These are phyloP conservation scores for Colletotrichum tropicicola DNA, from an alignment of 2,329 filamentous ascomycete genomes.

Conservation along the genomic window DNA sequence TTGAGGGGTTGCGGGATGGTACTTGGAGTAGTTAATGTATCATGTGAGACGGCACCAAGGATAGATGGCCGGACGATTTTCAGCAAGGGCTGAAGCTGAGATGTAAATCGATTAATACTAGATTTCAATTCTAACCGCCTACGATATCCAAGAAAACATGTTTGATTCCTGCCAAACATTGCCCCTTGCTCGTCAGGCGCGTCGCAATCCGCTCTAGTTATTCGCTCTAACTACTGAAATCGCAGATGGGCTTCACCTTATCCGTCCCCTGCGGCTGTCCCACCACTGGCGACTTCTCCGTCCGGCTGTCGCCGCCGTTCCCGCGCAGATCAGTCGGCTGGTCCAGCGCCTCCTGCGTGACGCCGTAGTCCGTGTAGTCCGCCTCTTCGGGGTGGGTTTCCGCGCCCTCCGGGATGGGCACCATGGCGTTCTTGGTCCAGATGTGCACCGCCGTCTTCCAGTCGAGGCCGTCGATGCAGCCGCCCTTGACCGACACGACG, in stretches of 20 bases:
- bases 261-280: too few relatives aligned
- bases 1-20: not conserved
- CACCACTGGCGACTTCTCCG: too few relatives aligned
- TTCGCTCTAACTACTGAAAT: not conserved
- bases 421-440: constrained; percentile 73
- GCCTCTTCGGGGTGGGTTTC: constrained; percentile 66
- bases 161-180: not conserved
- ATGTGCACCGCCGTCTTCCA: constrained; percentile 71
- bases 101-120: not conserved
- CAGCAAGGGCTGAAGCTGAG: not conserved
- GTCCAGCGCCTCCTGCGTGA: constrained; percentile 55
- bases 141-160: not conserved
- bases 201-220: not conserved
- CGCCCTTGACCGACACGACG: constrained; percentile 72
- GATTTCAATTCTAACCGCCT: not conserved
- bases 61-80: not conserved
- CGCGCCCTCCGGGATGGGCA: constrained; percentile 72
- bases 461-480: constrained; percentile 71
- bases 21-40: not conserved
- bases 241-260: not conserved
- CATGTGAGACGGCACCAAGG: not conserved
- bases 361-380: constrained; percentile 50
- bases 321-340: constrained; percentile 51
- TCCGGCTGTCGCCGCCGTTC: constrained; percentile 34
- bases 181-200: not conserved